Conservation (phyloP, 345 rosid species). For the Rhizophora apiculata region DNA sequence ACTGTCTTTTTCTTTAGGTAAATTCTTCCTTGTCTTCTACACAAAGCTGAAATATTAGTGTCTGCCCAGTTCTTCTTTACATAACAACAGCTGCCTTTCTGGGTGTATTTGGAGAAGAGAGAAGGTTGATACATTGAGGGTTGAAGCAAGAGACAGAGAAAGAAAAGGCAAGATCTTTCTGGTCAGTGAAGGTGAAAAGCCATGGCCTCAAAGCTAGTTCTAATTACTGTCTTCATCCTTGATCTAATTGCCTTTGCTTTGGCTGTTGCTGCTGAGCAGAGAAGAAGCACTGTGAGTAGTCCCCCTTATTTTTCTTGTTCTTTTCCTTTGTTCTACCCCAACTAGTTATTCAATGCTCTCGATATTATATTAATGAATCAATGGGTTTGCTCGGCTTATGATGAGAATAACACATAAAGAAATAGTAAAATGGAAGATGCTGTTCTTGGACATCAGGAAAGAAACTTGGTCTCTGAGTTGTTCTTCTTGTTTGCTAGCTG, state of each 20-base stretch:
- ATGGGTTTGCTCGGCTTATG: background rate
- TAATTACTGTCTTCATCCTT: conserved; percentile 56
- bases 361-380: background rate
- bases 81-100: background rate
- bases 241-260: conserved; percentile 88
- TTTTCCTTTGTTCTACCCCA: background rate
- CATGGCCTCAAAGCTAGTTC: conserved; percentile 82
- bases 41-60: background rate
- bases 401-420: background rate
- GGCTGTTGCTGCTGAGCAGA: conserved; percentile 94
- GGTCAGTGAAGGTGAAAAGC: conserved; percentile 25
- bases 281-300: conserved; percentile 81
- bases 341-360: background rate
- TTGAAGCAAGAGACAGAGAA: conserved; percentile 15
- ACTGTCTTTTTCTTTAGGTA: conserved; percentile 43
- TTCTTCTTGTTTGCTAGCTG: background rate
- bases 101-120: conserved; percentile 21
- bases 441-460: too few species aligned
- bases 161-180: conserved; percentile 28
- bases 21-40: conserved; percentile 1
- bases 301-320: background rate
- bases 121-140: background rate
- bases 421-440: too few species aligned
- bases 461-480: background rate
- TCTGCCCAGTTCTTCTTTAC: conserved; percentile 10